phyloP scores from a whole-genome alignment of 495 filamentous ascomycete genomes.

The Chaetomium tenue region DNA sequence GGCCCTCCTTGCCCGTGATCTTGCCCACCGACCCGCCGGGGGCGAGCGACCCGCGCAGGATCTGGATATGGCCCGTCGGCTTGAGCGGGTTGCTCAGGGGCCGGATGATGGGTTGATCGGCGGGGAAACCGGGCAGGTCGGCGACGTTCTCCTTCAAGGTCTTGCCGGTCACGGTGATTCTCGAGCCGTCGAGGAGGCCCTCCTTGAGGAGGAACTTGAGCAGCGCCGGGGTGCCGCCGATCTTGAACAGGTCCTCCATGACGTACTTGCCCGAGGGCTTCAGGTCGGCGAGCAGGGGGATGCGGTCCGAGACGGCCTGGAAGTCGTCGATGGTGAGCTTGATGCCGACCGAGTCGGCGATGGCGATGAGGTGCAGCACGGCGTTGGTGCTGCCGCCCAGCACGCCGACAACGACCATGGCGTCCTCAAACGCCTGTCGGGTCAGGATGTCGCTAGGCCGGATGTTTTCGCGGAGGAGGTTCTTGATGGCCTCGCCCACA shows the following conservation, averaged over 20 bases:
- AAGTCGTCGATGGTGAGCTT: conserved; percentile 97
- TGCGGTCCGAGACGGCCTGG: conserved; percentile 88
- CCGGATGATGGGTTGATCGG: conserved; percentile 86
- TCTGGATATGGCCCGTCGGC: conserved; percentile 91
- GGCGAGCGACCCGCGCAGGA: conserved; percentile 85
- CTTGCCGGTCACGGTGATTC: conserved; percentile 92
- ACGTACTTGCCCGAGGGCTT: conserved; percentile 98
- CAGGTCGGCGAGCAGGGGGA: conserved; percentile 89
- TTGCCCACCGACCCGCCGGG: conserved; percentile 93
- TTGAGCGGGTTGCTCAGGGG: conserved; percentile 93
- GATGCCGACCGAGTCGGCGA: conserved; percentile 89
- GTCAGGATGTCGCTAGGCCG: conserved; percentile 87
- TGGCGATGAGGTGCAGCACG: conserved; percentile 93
- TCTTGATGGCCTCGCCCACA: conserved; percentile 83
- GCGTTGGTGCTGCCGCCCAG: conserved; percentile 96
- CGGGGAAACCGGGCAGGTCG: conserved; percentile 71
- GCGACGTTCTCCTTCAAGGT: conserved; percentile 89
- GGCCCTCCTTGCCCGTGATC: conserved; percentile 97
- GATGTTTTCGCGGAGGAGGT: conserved; percentile 83
- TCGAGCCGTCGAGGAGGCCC: conserved; percentile 79
- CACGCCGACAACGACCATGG: conserved; percentile 93
- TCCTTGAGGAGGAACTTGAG: conserved; percentile 90
- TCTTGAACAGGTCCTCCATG: conserved; percentile 84
- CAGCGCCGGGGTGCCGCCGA: conserved; percentile 87
- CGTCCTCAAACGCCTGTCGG: conserved; percentile 89